A percentile compares a stretch with the other conserved stretches of the same genome.
These are phyloP conservation scores for Trapa incisa DNA, from an alignment of 345 rosid species.

Conservation along the genomic window DNA sequence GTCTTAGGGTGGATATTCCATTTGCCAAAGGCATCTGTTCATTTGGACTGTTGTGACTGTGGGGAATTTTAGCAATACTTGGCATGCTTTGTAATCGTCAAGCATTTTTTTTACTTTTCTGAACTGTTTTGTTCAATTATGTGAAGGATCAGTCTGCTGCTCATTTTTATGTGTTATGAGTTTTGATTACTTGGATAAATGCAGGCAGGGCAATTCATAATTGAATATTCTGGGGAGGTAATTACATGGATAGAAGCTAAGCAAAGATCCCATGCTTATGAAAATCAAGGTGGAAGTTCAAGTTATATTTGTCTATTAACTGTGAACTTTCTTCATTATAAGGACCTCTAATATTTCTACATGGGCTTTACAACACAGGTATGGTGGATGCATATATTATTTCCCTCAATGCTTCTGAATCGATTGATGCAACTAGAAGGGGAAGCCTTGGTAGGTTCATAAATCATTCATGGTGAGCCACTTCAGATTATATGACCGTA, in stretches of 20 bases:
- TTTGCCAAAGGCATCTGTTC: background rate
- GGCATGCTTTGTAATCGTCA: background rate
- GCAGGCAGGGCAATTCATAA: conserved; percentile 76
- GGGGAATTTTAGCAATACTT: background rate
- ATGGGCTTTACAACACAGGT: conserved; percentile 37
- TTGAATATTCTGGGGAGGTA: conserved; percentile 98
- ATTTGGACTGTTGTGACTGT: background rate
- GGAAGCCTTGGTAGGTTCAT: conserved; percentile 94
- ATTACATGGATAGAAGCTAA: conserved; percentile 90
- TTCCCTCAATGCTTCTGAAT: conserved; percentile 66
- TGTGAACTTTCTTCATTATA: background rate
- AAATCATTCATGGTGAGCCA: conserved; percentile 89
- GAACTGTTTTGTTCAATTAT: background rate
- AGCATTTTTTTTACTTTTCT: background rate
- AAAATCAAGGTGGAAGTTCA: conserved; percentile 41
- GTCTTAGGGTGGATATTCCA: background rate
- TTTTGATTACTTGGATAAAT: conserved; percentile 5
- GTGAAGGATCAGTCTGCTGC: background rate
- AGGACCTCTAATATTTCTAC: conserved; percentile 1
- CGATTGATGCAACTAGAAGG: conserved; percentile 84
- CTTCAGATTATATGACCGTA: conserved; percentile 7
- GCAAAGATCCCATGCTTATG: conserved; percentile 73
- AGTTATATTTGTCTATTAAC: conserved; percentile 2
- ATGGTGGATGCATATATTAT: conserved; percentile 86
- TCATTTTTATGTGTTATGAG: background rate